A percentile compares a stretch with the other conserved stretches of the same genome.
These are phyloP conservation scores for Rheum nobile DNA, from an alignment of 148 eudicot species.

Conservation along the genomic window DNA sequence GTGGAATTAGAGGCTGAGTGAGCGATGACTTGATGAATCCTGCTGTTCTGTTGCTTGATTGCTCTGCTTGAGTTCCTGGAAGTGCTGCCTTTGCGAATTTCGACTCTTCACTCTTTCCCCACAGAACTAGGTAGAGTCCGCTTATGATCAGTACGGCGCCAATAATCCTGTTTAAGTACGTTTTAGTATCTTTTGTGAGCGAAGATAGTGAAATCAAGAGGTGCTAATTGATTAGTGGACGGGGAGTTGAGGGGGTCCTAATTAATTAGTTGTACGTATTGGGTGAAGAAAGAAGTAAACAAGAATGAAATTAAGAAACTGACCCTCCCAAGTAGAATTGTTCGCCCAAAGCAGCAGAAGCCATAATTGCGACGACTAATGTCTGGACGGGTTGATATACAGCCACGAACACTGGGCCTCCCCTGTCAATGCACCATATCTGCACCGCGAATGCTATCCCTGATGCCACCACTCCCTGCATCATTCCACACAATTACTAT, in stretches of 20 bases:
- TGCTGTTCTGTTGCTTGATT: constrained; percentile 35
- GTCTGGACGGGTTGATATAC: constrained; percentile 99
- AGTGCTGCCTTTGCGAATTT: constrained; percentile 57
- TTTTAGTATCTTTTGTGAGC: too few species aligned
- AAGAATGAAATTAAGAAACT: background rate
- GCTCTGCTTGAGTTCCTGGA: constrained; percentile 37
- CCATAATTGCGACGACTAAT: constrained; percentile 87
- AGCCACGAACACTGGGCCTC: constrained; percentile 97
- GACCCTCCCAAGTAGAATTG: constrained; percentile 99
- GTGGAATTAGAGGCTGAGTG: constrained; percentile 74
- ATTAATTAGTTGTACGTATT: too few species aligned
- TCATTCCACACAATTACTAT: background rate
- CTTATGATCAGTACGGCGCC: constrained; percentile 87
- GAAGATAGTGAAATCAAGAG: too few species aligned
- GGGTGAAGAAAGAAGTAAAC: background rate
- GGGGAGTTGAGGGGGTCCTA: background rate
- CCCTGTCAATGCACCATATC: constrained; percentile 98
- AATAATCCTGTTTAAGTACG: constrained; percentile 73
- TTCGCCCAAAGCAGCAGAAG: constrained; percentile 82
- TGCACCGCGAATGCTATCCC: constrained; percentile 99
- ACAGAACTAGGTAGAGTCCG: constrained; percentile 80
- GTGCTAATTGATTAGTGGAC: too few species aligned
- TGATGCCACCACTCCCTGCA: constrained; percentile 98
- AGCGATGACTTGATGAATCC: constrained; percentile 48
- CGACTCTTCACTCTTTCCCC: constrained; percentile 87